Evolutionary conservation across 805 yeast species (phyloP).

Genomic region (Teunomyces barrocoloradensis): DNA sequence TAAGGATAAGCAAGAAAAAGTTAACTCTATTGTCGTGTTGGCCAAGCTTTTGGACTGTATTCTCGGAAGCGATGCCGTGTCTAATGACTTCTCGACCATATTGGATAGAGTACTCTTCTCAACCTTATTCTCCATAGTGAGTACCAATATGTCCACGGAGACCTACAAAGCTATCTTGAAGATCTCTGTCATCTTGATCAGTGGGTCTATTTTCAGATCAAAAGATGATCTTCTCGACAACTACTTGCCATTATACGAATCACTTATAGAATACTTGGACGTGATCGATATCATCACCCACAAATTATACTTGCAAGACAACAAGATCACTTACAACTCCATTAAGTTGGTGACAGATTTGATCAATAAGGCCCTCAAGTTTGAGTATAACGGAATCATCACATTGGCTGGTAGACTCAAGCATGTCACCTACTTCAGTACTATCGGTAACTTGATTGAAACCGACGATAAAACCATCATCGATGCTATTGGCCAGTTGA

Average conservation of each 20-base stretch:
- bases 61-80: slow-evolving; percentile 38
- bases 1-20: slow-evolving; percentile 47
- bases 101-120: slow-evolving; percentile 42
- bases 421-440: slow-evolving; percentile 45
- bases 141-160: slow-evolving; percentile 41
- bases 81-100: slow-evolving; percentile 29
- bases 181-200: slow-evolving; percentile 39
- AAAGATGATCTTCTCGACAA: slow-evolving; percentile 33
- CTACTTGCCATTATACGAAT: slow-evolving; percentile 35
- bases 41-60: slow-evolving; percentile 50
- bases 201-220: slow-evolving; percentile 42
- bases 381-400: slow-evolving; percentile 42
- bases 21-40: slow-evolving; percentile 52
- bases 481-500: slow-evolving; percentile 30
- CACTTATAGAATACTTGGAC: slow-evolving; percentile 37
- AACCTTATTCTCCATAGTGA: slow-evolving; percentile 40
- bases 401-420: slow-evolving; percentile 46
- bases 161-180: slow-evolving; percentile 46
- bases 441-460: slow-evolving; percentile 40
- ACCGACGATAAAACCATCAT: slow-evolving; percentile 34
- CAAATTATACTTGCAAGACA: slow-evolving; percentile 43
- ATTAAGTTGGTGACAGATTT: slow-evolving; percentile 47
- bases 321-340: slow-evolving; percentile 41
- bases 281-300: slow-evolving; percentile 42
- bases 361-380: slow-evolving; percentile 41